phyloP scores from a whole-genome alignment of 306 rosid species.

The Vigna nakashimae region DNA sequence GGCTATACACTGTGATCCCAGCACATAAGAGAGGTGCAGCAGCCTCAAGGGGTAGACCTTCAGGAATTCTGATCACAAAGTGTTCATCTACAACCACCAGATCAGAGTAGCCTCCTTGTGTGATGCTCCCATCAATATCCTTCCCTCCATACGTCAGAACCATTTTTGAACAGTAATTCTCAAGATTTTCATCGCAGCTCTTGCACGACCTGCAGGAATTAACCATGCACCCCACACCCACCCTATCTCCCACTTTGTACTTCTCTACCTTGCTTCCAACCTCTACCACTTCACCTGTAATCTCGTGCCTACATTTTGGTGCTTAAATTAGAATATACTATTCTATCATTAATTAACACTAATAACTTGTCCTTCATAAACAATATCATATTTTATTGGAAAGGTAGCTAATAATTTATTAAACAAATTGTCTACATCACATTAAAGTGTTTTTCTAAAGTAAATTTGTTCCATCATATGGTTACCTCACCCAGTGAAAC shows the following conservation, averaged over 20 bases:
- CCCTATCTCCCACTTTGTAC: conserved; percentile 55
- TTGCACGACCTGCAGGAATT: conserved; percentile 55
- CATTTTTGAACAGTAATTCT: conserved; percentile 55
- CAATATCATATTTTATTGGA: no score
- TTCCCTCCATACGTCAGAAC: conserved; percentile 44
- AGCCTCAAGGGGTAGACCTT: conserved; percentile 42
- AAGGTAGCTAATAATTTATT: no score
- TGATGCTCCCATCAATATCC: conserved; percentile 50
- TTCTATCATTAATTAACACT: no score
- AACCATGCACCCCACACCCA: conserved; percentile 58
- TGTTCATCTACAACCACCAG: conserved; percentile 37
- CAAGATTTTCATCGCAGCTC: conserved; percentile 45
- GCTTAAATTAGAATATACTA: conserved; percentile 10
- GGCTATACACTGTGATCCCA: conserved; percentile 57
- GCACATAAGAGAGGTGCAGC: conserved; percentile 43
- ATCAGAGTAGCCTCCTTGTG: conserved; percentile 45
- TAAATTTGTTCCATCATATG: no score
- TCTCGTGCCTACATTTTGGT: conserved; percentile 51
- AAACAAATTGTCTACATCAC: no score
- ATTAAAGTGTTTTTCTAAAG: no score
- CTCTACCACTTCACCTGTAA: conserved; percentile 56
- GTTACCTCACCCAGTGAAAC: no score
- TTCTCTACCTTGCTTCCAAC: conserved; percentile 55
- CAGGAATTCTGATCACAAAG: conserved; percentile 46
- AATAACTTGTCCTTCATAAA: no score